Percentiles rank a stretch among this genome's conserved stretches.
Conservation (phyloP, 2,329 filamentous ascomycete genomes). For the Cercospora berteroae region DNA sequence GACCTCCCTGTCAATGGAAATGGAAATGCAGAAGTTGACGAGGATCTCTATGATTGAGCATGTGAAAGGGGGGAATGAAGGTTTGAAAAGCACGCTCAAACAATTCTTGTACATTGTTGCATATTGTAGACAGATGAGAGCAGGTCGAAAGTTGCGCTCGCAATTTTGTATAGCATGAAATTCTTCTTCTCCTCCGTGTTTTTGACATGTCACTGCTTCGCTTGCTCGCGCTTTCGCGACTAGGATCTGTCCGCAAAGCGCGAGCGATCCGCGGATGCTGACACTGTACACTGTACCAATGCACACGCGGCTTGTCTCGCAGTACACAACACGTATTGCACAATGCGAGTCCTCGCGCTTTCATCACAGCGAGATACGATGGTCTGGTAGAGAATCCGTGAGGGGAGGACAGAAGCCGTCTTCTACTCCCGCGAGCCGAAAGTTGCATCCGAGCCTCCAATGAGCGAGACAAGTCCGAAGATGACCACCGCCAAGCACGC, state of each 20-base stretch:
- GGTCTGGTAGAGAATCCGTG: not conserved
- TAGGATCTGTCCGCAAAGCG: not conserved
- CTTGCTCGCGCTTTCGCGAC: not conserved
- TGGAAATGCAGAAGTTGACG: constrained; percentile 38
- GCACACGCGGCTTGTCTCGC: not conserved
- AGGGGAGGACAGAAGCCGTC: not conserved
- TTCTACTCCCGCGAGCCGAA: not conserved
- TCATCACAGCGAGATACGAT: not conserved
- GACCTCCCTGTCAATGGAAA: constrained; percentile 22
- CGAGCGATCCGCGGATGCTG: not conserved
- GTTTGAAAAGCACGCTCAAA: not conserved
- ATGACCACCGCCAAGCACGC: constrained; percentile 6
- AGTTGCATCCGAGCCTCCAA: not conserved
- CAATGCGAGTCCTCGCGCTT: not conserved
- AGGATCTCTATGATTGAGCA: constrained; percentile 45
- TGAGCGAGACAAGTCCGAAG: constrained; percentile 8
- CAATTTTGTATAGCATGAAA: not conserved
- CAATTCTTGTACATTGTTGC: not conserved
- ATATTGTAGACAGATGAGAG: not conserved
- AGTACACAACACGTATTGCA: not conserved
- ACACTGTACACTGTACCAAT: not conserved
- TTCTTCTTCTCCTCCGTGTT: not conserved
- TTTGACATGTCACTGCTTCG: not conserved
- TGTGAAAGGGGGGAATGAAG: not conserved
- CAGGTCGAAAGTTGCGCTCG: not conserved